Conservation (phyloP, 768 basidiomycete species). For the Atractiella rhizophila region DNA sequence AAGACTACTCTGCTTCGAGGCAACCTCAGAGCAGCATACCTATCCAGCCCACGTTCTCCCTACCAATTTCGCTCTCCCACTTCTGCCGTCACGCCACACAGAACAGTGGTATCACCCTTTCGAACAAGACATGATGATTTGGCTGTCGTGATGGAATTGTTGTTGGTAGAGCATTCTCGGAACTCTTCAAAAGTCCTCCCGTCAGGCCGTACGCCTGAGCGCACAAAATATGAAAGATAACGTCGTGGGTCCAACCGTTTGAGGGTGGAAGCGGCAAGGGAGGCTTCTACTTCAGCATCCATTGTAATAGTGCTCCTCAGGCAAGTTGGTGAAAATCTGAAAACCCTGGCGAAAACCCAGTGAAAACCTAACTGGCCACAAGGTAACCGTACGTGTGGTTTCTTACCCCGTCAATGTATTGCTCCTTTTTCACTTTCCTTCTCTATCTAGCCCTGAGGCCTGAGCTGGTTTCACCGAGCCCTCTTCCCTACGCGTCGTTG, state of each 20-base stretch:
- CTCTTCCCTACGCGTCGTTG: too few relatives aligned
- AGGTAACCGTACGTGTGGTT: too few relatives aligned
- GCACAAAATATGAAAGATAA: conserved; percentile 66
- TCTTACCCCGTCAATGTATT: too few relatives aligned
- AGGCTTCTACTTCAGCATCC: too few relatives aligned
- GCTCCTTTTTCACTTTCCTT: too few relatives aligned
- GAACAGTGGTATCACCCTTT: conserved; percentile 74
- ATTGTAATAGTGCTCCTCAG: too few relatives aligned
- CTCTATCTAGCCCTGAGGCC: too few relatives aligned
- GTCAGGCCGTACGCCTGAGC: conserved; percentile 55
- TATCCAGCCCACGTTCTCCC: conserved; percentile 49
- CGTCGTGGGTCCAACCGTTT: conserved; percentile 67
- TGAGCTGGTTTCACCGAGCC: too few relatives aligned
- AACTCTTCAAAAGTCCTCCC: conserved; percentile 44
- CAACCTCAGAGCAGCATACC: conserved; percentile 29
- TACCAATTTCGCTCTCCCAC: conserved; percentile 66
- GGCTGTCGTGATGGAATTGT: conserved; percentile 86
- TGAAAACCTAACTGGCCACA: too few relatives aligned
- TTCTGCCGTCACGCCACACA: conserved; percentile 89
- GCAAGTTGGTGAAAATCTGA: too few relatives aligned
- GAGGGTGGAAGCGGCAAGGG: too few relatives aligned
- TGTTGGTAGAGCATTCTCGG: conserved; percentile 51
- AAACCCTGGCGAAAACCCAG: too few relatives aligned
- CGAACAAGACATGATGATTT: conserved; percentile 76
- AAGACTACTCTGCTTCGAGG: not conserved